Percentiles rank a stretch among this genome's conserved stretches.
These are phyloP conservation scores for Eucalyptus regnans DNA, from an alignment of 345 rosid genomes.

Conservation along the genomic window DNA sequence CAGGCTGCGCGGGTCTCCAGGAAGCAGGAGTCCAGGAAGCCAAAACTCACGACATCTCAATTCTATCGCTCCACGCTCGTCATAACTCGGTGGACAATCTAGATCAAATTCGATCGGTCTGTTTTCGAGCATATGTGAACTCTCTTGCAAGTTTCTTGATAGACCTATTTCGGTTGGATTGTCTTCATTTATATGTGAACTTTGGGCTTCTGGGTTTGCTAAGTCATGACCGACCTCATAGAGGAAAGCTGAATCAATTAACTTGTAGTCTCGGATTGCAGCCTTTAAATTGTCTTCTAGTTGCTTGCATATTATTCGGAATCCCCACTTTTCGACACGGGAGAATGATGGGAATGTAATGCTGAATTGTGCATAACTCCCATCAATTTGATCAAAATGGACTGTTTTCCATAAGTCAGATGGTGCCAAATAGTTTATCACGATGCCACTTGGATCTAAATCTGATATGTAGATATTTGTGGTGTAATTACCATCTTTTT, in stretches of 20 bases:
- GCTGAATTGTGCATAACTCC: not conserved
- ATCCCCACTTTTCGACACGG: not conserved
- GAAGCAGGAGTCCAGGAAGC: too few relatives aligned
- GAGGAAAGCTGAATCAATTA: not conserved
- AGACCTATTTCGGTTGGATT: accelerated
- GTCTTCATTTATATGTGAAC: accelerated
- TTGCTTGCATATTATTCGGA: not conserved
- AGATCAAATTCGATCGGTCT: too few relatives aligned
- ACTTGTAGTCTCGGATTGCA: accelerated
- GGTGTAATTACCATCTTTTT: too few relatives aligned
- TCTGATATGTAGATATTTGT: too few relatives aligned
- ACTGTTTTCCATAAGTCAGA: accelerated
- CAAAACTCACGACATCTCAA: too few relatives aligned
- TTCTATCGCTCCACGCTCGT: too few relatives aligned
- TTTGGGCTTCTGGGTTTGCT: accelerated
- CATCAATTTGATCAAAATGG: not conserved
- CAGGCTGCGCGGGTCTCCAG: too few relatives aligned
- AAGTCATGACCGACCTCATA: not conserved
- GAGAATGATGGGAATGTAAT: too few relatives aligned
- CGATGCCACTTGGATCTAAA: too few relatives aligned
- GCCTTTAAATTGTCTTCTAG: not conserved
- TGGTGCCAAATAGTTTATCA: not conserved
- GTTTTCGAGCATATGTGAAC: accelerated
- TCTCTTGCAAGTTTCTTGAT: not conserved
- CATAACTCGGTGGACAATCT: not conserved